These are phyloP conservation scores for Chondrus crispus DNA, from an alignment of 23 red algal genomes.

Conservation along the genomic window DNA sequence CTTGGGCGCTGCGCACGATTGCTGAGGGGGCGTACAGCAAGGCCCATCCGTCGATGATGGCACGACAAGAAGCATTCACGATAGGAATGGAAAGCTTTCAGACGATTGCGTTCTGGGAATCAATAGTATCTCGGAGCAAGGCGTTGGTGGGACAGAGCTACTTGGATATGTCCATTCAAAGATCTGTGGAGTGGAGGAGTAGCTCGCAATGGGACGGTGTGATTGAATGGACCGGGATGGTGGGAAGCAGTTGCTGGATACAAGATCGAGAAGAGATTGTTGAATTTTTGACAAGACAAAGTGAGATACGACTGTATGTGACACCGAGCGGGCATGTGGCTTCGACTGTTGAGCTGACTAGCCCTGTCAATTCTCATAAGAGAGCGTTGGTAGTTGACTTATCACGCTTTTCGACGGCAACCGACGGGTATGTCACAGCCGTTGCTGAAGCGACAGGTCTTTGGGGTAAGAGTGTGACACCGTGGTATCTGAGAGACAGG, in stretches of 20 bases:
- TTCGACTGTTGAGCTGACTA: background rate
- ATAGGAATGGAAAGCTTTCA: background rate
- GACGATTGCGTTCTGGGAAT: conserved; percentile 21
- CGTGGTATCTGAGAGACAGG: background rate
- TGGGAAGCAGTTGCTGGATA: background rate
- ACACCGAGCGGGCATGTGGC: conserved; percentile 2
- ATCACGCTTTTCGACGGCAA: background rate
- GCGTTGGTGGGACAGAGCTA: background rate
- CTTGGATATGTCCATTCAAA: conserved; percentile 11
- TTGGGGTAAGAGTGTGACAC: background rate
- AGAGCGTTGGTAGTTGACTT: background rate
- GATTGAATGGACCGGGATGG: conserved; percentile 6
- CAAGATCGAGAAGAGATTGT: background rate
- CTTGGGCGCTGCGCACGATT: conserved; percentile 15
- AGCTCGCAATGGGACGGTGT: conserved; percentile 9
- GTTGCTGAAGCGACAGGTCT: conserved; percentile 6
- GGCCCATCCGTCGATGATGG: background rate
- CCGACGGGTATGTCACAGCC: background rate
- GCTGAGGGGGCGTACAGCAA: conserved; percentile 10
- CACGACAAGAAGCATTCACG: background rate
- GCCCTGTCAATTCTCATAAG: background rate
- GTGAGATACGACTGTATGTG: background rate
- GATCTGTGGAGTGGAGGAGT: background rate
- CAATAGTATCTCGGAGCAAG: background rate
- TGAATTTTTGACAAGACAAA: background rate